These are phyloP conservation scores for Cercospora sp. DNA, from an alignment of 2,329 filamentous ascomycete species.

Conservation along the genomic window DNA sequence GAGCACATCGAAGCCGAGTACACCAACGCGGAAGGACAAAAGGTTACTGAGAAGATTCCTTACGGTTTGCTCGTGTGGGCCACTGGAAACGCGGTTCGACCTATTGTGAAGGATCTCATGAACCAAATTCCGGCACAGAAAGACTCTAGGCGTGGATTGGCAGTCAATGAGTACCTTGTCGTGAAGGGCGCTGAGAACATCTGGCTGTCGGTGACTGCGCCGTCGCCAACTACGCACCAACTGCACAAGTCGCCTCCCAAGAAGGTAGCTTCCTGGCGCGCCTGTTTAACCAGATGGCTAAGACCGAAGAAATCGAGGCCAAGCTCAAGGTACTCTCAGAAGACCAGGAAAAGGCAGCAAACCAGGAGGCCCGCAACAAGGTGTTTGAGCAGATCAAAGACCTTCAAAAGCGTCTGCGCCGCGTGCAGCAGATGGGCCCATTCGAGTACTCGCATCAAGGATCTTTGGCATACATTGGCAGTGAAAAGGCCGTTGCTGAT, in stretches of 20 bases:
- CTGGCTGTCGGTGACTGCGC: constrained; percentile 97
- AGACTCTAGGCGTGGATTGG: constrained; percentile 88
- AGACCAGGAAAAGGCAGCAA: constrained; percentile 64
- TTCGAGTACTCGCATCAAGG: constrained; percentile 99
- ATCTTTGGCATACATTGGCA: constrained; percentile 94
- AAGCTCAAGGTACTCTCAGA: constrained; percentile 70
- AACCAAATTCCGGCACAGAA: constrained; percentile 89
- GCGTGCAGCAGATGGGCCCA: constrained; percentile 91
- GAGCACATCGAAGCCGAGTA: constrained; percentile 90
- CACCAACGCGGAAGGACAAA: constrained; percentile 78
- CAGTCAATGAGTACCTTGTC: constrained; percentile 97
- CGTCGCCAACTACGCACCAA: constrained; percentile 95
- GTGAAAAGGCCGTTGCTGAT: constrained; percentile 95
- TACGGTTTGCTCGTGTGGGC: constrained; percentile 98
- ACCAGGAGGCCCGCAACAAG: constrained; percentile 58
- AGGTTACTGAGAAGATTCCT: constrained; percentile 77
- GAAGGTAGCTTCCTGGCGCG: constrained; percentile 93
- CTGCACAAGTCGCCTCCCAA: constrained; percentile 92
- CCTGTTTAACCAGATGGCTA: constrained; percentile 98
- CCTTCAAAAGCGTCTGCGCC: constrained; percentile 80
- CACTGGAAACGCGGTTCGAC: constrained; percentile 90
- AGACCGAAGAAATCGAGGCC: constrained; percentile 78
- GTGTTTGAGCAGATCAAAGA: constrained; percentile 76
- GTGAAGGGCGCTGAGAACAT: constrained; percentile 96
- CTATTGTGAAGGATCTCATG: constrained; percentile 89